These are phyloP conservation scores for Aspergillus egyptiacus DNA, from an alignment of 495 filamentous ascomycete genomes.

Conservation along the genomic window DNA sequence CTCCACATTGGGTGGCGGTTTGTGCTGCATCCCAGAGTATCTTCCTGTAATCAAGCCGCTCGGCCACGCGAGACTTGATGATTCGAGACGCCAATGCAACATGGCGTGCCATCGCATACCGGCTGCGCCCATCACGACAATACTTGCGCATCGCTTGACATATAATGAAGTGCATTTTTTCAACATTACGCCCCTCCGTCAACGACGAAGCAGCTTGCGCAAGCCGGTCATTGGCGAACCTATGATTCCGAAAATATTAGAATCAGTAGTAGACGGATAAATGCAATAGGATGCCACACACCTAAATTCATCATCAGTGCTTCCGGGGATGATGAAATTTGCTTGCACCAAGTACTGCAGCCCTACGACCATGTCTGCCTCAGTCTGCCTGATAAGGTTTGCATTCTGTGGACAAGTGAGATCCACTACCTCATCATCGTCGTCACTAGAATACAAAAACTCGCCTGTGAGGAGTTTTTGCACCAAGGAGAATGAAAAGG, in stretches of 20 bases:
- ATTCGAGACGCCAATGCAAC: slow-evolving; percentile 66
- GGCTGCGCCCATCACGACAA: slow-evolving; percentile 49
- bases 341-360: slow-evolving; percentile 72
- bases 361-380: slow-evolving; percentile 59
- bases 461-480: slow-evolving; percentile 67
- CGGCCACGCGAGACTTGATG: slow-evolving; percentile 56
- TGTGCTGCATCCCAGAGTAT: slow-evolving; percentile 71
- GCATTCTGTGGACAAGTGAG: slow-evolving; percentile 30
- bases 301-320: slow-evolving; percentile 68
- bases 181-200: slow-evolving; percentile 56
- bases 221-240: slow-evolving; percentile 80
- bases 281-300: slow-evolving; percentile 15
- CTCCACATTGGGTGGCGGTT: slow-evolving; percentile 70
- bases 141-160: slow-evolving; percentile 72
- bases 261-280: neutral
- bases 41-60: slow-evolving; percentile 60
- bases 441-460: slow-evolving; percentile 51
- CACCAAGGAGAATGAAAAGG: slow-evolving; percentile 75
- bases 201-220: slow-evolving; percentile 66
- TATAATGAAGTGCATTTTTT: slow-evolving; percentile 84
- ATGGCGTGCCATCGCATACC: slow-evolving; percentile 69
- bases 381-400: slow-evolving; percentile 30
- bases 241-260: slow-evolving; percentile 16
- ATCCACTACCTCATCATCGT: slow-evolving; percentile 30
- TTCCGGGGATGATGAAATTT: slow-evolving; percentile 67